Conservation (phyloP, 148 eudicot species). For the Diospyros lotus region DNA sequence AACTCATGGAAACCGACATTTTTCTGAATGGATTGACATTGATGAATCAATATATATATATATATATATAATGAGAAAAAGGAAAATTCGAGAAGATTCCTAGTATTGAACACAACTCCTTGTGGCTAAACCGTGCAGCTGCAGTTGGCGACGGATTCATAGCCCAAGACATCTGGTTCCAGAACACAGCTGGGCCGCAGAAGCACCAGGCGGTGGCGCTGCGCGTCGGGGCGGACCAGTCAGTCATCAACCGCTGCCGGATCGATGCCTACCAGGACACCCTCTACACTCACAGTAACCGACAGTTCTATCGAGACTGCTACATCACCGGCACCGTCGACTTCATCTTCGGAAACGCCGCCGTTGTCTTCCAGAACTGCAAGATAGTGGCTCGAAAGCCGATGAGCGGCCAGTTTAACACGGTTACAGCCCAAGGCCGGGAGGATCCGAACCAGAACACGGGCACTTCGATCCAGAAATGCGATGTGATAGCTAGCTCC, state of each 20-base stretch:
- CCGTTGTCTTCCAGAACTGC: constrained; percentile 35
- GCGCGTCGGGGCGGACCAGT: constrained; percentile 36
- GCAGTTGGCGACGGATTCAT: constrained; percentile 42
- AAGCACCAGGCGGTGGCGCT: constrained; percentile 45
- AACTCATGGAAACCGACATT: too few species aligned
- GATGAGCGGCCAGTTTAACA: constrained; percentile 27
- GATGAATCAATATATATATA: too few species aligned
- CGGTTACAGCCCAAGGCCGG: constrained; percentile 43
- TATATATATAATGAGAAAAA: too few species aligned
- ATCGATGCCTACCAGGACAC: constrained; percentile 43
- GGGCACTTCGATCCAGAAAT: constrained; percentile 38
- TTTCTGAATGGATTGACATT: too few species aligned
- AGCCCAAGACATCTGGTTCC: constrained; percentile 36
- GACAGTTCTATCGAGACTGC: constrained; percentile 41
- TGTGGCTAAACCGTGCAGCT: constrained; percentile 17
- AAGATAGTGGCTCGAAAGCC: constrained; percentile 32
- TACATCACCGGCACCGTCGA: constrained; percentile 37
- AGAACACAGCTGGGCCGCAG: constrained; percentile 35
- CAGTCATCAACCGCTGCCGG: constrained; percentile 38
- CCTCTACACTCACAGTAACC: constrained; percentile 27
- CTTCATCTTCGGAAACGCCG: constrained; percentile 42
- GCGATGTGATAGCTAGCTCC: constrained; percentile 24
- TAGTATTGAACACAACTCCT: too few species aligned
- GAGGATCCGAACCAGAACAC: constrained; percentile 34
- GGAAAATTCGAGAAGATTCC: too few species aligned